Conservation (phyloP, 78 protist genomes). For the Guillardia theta region DNA sequence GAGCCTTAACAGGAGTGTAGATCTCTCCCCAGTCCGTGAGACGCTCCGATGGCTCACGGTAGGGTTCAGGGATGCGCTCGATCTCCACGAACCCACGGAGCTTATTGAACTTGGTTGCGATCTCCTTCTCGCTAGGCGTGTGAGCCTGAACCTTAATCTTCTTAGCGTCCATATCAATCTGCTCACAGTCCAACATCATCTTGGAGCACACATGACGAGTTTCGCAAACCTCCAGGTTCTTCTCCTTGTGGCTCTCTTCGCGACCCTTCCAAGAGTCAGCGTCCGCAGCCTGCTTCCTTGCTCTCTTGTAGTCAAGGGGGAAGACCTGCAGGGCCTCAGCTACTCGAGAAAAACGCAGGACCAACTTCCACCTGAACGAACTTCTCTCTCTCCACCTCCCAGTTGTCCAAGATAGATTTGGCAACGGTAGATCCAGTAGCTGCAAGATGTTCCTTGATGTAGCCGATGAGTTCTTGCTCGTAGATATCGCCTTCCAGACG, state of each 20-base stretch:
- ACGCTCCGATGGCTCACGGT: slow-evolving; percentile 70
- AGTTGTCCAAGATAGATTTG: not conserved
- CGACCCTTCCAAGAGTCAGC: not conserved
- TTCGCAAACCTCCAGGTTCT: not conserved
- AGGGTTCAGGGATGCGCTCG: slow-evolving; percentile 60
- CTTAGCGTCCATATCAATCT: no score
- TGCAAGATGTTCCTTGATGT: not conserved
- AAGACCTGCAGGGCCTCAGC: no score
- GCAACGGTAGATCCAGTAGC: not conserved
- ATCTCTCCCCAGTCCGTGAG: slow-evolving; percentile 69
- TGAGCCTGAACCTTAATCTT: not conserved
- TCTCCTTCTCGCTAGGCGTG: not conserved
- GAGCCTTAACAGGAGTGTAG: slow-evolving; percentile 27
- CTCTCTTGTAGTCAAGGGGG: slow-evolving; percentile 6
- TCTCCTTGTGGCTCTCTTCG: not conserved
- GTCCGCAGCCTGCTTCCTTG: not conserved
- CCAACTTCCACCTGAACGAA: slow-evolving; percentile 21
- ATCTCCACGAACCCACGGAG: slow-evolving; percentile 70
- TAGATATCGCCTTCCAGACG: slow-evolving; percentile 2
- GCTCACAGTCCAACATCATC: no score
- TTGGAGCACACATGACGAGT: no score
- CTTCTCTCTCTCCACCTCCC: not conserved
- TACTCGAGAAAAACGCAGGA: no score
- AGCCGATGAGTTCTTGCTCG: not conserved
- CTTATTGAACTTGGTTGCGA: not conserved